These are phyloP conservation scores for Paramecium pentaurelia DNA, from an alignment of 73 alveolate species.

Conservation along the genomic window DNA sequence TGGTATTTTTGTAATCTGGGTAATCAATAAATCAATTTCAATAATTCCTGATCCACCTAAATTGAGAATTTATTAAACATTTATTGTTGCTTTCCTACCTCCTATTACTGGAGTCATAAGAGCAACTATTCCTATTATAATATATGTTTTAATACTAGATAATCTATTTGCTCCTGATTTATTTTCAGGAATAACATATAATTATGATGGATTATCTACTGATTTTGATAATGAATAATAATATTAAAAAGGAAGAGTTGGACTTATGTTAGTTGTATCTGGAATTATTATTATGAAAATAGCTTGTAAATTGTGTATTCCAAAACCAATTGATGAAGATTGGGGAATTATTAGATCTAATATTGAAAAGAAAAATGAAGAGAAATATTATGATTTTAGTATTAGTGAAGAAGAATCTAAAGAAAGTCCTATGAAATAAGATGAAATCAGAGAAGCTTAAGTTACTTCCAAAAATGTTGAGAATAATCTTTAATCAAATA, in stretches of 20 bases:
- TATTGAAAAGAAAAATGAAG: neutral
- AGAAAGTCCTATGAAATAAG: neutral
- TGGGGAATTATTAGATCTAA: neutral
- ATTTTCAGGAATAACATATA: neutral
- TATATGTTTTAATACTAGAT: neutral
- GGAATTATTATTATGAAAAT: neutral
- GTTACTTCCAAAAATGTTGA: neutral
- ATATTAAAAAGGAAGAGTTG: neutral
- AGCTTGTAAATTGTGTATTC: slow-evolving; percentile 3
- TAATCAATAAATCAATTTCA: neutral
- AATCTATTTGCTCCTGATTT: neutral
- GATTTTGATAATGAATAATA: neutral
- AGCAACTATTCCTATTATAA: neutral
- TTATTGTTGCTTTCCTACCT: slow-evolving; percentile 9
- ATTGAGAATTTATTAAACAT: slow-evolving; percentile 31
- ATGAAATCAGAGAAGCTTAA: slow-evolving; percentile 24
- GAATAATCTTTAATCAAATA: neutral
- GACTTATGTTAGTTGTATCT: neutral
- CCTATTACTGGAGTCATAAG: neutral
- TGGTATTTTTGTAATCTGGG: neutral
- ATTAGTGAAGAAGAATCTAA: neutral
- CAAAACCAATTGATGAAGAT: slow-evolving; percentile 26
- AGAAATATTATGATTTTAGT: neutral
- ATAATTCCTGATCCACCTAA: slow-evolving; percentile 10
- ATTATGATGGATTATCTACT: neutral